Base-by-base conservation (phyloP, 164 flowering plant species). In the Nelumbo lutea region DNA sequence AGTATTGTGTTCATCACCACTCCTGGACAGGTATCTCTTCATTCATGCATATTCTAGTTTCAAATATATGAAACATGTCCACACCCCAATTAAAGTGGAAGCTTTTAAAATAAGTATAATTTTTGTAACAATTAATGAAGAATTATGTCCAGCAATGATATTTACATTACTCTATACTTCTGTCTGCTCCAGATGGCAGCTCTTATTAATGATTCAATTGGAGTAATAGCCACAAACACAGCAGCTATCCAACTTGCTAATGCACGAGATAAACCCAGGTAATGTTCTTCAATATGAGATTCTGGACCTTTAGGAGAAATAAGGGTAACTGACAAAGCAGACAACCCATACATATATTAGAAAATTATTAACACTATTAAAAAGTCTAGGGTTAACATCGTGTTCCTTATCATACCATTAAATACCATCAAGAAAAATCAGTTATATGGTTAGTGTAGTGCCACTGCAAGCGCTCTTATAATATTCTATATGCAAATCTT, bases 161-260 rank as follows among this genome's bases (percentile, higher is more conserved):
- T 11, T 69, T 57, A 69, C 13, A 60, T 42, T 51, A 58, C 61
- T 62, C 66, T 9, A 6, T 66, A 11, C 46, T 68, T 58, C 43
- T 59, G 3, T 59, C 1, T 70, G 56, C 9, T 73, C 68, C 80
- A 90, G 96, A 72, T 93, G 43, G 96, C 95, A 73, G 97, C 96
- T 67, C 83, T 93, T 39, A 85, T 93, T 59, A 90, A 89, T 75
- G 96, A 90, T 61, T 90, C 98, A 0, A 76, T 82, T 53, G 96
- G 96, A n/a, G 92, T 93, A 4, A 86, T 90, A 68, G 81, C 92
- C 39, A 93, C 98, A 47, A 93, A 93, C 76, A 90, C 98, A 45
- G 96, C 90, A 13, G 98, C 98, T 5, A 76, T 93, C 60, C 98
- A 89, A 72, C 88, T 93, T 5, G 96, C 98, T 6, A 77, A 80